phyloP scores from a whole-genome alignment of 2,329 filamentous ascomycete species.

The Aspergillus piperis region DNA sequence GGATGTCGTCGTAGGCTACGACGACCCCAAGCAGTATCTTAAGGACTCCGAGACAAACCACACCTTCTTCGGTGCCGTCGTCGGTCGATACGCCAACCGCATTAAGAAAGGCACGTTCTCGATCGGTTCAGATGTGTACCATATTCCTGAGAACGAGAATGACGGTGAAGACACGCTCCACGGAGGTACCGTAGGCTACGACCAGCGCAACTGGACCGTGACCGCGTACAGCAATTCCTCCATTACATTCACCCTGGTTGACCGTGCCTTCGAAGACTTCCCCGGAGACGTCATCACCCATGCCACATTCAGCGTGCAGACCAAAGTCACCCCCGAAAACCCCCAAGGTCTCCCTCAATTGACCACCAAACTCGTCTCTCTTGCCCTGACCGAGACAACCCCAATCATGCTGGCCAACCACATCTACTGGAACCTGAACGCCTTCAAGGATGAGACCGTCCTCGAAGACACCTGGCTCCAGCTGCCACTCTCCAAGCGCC shows the following conservation, averaged over 20 bases:
- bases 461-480: slow-evolving; percentile 48
- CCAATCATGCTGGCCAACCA: slow-evolving; percentile 55
- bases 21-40: slow-evolving; percentile 48
- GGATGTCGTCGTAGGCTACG: slow-evolving; percentile 55
- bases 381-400: slow-evolving; percentile 48
- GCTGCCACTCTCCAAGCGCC: slow-evolving; percentile 49
- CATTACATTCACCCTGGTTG: slow-evolving; percentile 50
- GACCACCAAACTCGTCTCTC: slow-evolving; percentile 47
- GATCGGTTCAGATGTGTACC: slow-evolving; percentile 49
- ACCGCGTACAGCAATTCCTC: slow-evolving; percentile 42
- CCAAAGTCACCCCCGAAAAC: slow-evolving; percentile 37
- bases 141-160: slow-evolving; percentile 55
- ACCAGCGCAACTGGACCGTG: slow-evolving; percentile 53
- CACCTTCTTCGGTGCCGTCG: slow-evolving; percentile 51
- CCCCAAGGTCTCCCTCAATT: slow-evolving; percentile 46
- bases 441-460: slow-evolving; percentile 46
- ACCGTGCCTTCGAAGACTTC: slow-evolving; percentile 47
- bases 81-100: slow-evolving; percentile 57
- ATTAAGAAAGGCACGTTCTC: slow-evolving; percentile 60
- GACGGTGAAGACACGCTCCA: slow-evolving; percentile 55
- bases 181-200: slow-evolving; percentile 51
- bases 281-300: slow-evolving; percentile 51
- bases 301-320: slow-evolving; percentile 48
- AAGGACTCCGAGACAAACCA: slow-evolving; percentile 49
- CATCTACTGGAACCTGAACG: slow-evolving; percentile 56